Conservation (phyloP, 305 asterid genomes). For the Solanum hybrid region DNA sequence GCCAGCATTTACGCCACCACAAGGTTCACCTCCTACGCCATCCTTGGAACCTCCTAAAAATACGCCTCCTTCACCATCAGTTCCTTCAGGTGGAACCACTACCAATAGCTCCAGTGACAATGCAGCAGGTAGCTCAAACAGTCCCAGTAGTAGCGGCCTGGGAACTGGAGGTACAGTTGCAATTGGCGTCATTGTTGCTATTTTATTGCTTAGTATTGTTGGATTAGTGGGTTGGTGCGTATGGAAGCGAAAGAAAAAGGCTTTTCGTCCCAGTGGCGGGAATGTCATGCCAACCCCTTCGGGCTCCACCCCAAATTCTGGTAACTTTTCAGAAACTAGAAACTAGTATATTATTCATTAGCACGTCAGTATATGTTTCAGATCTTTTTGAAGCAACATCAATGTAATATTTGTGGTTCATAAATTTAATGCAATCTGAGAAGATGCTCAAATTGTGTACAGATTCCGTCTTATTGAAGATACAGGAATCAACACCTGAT, state of each 20-base stretch:
- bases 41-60: slow-evolving; percentile 25
- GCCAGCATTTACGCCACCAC: slow-evolving; percentile 27
- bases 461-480: slow-evolving; percentile 49
- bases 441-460: slow-evolving; percentile 15
- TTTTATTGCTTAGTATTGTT: slow-evolving; percentile 32
- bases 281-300: slow-evolving; percentile 45
- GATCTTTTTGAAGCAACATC: not conserved
- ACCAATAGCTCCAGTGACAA: slow-evolving; percentile 19
- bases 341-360: not conserved
- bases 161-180: slow-evolving; percentile 35
- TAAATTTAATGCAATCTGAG: not conserved
- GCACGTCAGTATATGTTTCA: not conserved
- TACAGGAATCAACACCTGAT: slow-evolving; percentile 31
- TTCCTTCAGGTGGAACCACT: slow-evolving; percentile 25
- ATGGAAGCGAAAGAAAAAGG: slow-evolving; percentile 54
- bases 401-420: not conserved
- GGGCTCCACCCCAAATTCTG: slow-evolving; percentile 44
- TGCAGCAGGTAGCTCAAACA: slow-evolving; percentile 21
- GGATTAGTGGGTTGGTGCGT: slow-evolving; percentile 36
- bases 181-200: slow-evolving; percentile 22
- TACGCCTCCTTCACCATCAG: slow-evolving; percentile 20
- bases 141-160: slow-evolving; percentile 27
- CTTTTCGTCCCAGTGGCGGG: slow-evolving; percentile 28
- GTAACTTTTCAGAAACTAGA: slow-evolving; percentile 20
- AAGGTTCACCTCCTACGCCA: slow-evolving; percentile 26